These are phyloP conservation scores for Rosa rugosa DNA, from an alignment of 306 rosid genomes.

Conservation along the genomic window DNA sequence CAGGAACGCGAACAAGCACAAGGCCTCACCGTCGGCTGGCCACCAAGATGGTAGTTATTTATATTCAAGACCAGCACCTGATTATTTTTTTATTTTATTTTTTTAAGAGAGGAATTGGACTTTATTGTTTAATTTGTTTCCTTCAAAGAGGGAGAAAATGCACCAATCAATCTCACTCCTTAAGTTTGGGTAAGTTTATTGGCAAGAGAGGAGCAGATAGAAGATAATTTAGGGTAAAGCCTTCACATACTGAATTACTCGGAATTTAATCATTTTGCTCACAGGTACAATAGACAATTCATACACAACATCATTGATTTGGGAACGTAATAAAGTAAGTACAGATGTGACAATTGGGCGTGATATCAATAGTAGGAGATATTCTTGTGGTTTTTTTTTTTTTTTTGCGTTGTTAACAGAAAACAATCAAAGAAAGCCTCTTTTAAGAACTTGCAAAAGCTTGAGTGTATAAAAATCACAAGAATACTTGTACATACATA, in stretches of 20 bases:
- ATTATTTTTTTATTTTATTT: not conserved
- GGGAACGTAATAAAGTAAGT: not conserved
- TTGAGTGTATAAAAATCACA: not conserved
- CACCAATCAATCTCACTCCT: constrained; percentile 9
- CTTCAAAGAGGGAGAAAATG: not conserved
- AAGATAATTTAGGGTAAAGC: not conserved
- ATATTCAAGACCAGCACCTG: constrained; percentile 13
- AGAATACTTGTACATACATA: not conserved
- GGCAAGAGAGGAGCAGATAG: not conserved
- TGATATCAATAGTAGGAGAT: not conserved
- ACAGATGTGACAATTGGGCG: not conserved
- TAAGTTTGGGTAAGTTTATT: not conserved
- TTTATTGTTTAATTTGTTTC: not conserved
- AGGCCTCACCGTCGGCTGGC: too few relatives aligned
- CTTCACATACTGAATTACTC: not conserved
- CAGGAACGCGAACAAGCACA: too few relatives aligned
- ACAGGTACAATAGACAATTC: not conserved
- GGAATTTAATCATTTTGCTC: not conserved
- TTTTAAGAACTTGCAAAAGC: not conserved
- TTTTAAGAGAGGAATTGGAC: not conserved
- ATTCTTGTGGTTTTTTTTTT: not conserved
- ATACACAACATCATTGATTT: not conserved
- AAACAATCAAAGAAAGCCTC: not conserved
- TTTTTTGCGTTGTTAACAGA: not conserved
- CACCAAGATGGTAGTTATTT: constrained; percentile 27